Evolutionary conservation across 305 asterid species (phyloP), one percentile per base, ranked within the genome.

Genomic region (Fraxinus sp.): DNA sequence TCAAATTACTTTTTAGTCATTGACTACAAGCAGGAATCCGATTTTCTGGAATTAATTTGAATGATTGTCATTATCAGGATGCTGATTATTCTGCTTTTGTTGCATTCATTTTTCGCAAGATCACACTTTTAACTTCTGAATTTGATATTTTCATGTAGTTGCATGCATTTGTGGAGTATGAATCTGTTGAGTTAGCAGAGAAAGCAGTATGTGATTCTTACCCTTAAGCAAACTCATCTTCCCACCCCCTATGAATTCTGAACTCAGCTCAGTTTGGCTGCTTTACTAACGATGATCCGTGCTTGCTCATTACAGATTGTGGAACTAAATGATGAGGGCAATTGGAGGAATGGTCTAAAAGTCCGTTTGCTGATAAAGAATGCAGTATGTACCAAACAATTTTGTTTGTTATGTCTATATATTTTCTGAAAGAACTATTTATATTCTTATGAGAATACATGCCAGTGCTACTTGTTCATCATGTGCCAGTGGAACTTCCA

Each of bases 91-190:
- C 52, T 32, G n/a, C 78, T 78, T 46, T 72, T 66, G 5, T 28
- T 73, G 41, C 35, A 68, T 68, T 66, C 73, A 33, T 28, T 49
- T 41, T 77, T 68, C 83, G 64, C 36, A 82, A 77, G 59, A 70
- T 49, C 5, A 64, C 75, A 10, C 41, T 37, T 14, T 73, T 83
- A 75, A 86, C 81, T 84, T 57, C 73, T n/a, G 49, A 11, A 75
- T 73, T 77, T 80, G 77, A 22, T 70, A 20, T 46, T 43, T 59
- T 77, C 41, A 7, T 91, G 92, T 87, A 95, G 98, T 89, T 92
- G 90, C 98, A 95, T 33, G 95, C 97, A 77, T 95, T 91, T 88
- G 97, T 94, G 89, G 98, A 95, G 89, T 95, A 95, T 77, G 98
- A 95, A 79, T 86, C 98, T 68, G 85, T 83, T 81, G 98, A 95